Percentiles rank a stretch among this genome's conserved stretches.
Conservation (phyloP, 257 asterid genomes). For the Perilla frutescens region DNA sequence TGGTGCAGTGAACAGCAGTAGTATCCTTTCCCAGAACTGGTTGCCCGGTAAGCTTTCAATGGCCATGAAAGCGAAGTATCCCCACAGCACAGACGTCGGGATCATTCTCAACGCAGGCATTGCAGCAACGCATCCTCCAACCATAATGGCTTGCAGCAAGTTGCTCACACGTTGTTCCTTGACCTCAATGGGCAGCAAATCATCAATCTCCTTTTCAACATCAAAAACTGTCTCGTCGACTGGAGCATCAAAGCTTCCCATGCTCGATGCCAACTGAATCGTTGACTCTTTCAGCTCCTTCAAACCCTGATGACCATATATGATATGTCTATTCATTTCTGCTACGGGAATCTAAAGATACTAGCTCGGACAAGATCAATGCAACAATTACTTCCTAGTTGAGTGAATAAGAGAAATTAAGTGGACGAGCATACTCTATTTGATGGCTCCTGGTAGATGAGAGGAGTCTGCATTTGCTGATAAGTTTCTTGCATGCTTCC, state of each 20-base stretch:
- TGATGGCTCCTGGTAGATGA: constrained; percentile 72
- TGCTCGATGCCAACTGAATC: constrained; percentile 76
- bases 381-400: no score
- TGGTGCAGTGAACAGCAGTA: constrained; percentile 80
- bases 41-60: constrained; percentile 89
- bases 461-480: constrained; percentile 88
- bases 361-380: no score
- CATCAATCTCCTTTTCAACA: constrained; percentile 85
- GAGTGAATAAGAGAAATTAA: background rate
- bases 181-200: constrained; percentile 80
- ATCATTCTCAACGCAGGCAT: constrained; percentile 89
- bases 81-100: constrained; percentile 95
- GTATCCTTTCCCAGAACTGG: constrained; percentile 90
- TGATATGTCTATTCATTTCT: background rate
- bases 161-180: constrained; percentile 91
- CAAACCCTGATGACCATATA: constrained; percentile 57
- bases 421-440: constrained; percentile 50
- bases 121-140: constrained; percentile 85
- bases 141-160: constrained; percentile 77
- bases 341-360: background rate
- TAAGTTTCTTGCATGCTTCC: constrained; percentile 94
- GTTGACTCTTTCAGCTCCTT: constrained; percentile 88
- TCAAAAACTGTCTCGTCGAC: constrained; percentile 81
- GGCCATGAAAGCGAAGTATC: constrained; percentile 94
- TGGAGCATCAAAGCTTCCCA: constrained; percentile 77